Evolutionary conservation across 768 basidiomycete species (phyloP), one percentile per base, ranked within the genome.

Genomic region (Suillus discolor): DNA sequence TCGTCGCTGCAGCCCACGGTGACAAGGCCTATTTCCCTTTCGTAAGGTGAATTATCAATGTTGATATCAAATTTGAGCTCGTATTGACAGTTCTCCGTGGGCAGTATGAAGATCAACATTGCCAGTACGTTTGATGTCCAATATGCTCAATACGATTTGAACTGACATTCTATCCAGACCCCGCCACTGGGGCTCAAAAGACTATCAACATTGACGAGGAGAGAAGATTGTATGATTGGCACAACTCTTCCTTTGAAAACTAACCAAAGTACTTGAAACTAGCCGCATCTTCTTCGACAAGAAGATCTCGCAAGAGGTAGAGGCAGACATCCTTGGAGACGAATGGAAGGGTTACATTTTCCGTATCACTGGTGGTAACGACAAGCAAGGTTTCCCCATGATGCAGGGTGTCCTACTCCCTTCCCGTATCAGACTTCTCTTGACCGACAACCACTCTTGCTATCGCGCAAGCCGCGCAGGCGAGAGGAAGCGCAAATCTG

Each of bases 311-410:
- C 94, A 97, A 77, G 96, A 98, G 82, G 93, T 99, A 73, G 85
- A 94, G 55, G 93, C 86, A 67, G 96, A 97, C 83, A 79, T 89
- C 63, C 80, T 98, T 71, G 95, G 96, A 72, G 92, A 97, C 77
- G 97, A 99, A 84, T 99, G 89, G 87, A 94, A 93, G 79, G 97
- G 97, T 65, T 98, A 97, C 83, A 82, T 98, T 78, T 88, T 97
- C 86, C 91, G 95, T 74, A 93, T 99, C 84, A 96, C 94, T 38
- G 96, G 96, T 73, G 94, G 97, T 69, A 98, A 98, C 85, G 96
- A 98, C 89, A 94, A 95, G 84, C 94, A 96, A 79, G 95, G 96
- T 76, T 97, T 97, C 87, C 95, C 96, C 57, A 97, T 98, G 95
- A 99, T 99, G 82, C 97, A 99, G 83, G 96, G 97, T 83, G 93